Percentiles rank a stretch among this genome's conserved stretches.
phyloP scores from a whole-genome alignment of 2,329 filamentous ascomycete genomes.

The Colletotrichum zoysiae region DNA sequence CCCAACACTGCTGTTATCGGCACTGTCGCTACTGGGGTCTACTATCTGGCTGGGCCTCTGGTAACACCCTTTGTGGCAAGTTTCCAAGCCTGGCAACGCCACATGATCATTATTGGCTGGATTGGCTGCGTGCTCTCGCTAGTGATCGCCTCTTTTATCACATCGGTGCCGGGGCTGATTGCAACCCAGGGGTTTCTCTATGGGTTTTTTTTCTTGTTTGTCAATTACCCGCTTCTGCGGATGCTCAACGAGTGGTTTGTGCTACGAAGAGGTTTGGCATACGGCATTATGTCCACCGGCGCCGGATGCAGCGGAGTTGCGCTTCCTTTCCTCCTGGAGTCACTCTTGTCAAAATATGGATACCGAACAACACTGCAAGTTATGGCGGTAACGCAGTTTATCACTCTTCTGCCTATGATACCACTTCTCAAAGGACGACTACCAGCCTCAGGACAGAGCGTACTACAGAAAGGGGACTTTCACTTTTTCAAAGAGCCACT shows the following conservation, averaged over 20 bases:
- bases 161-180: conserved; percentile 44
- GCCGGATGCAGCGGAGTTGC: conserved; percentile 63
- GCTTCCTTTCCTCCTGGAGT: conserved; percentile 59
- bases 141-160: conserved; percentile 43
- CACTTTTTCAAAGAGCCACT: conserved; percentile 44
- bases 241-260: conserved; percentile 62
- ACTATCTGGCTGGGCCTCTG: conserved; percentile 46
- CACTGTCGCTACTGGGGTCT: conserved; percentile 45
- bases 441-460: conserved; percentile 51
- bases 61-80: conserved; percentile 43
- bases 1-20: conserved; percentile 46
- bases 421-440: conserved; percentile 56
- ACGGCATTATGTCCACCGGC: conserved; percentile 62
- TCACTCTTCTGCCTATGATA: conserved; percentile 55
- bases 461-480: conserved; percentile 45
- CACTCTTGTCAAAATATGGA: conserved; percentile 56
- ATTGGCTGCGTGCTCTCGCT: conserved; percentile 11
- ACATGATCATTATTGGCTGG: conserved; percentile 31
- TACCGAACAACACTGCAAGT: conserved; percentile 56
- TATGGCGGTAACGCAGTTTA: conserved; percentile 53
- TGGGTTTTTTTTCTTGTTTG: conserved; percentile 53
- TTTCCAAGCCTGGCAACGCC: conserved; percentile 40
- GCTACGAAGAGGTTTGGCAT: conserved; percentile 58
- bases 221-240: conserved; percentile 55
- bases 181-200: conserved; percentile 49